Evolutionary conservation across 305 asterid genomes (phyloP).

Genomic region (Rubia balearica): DNA sequence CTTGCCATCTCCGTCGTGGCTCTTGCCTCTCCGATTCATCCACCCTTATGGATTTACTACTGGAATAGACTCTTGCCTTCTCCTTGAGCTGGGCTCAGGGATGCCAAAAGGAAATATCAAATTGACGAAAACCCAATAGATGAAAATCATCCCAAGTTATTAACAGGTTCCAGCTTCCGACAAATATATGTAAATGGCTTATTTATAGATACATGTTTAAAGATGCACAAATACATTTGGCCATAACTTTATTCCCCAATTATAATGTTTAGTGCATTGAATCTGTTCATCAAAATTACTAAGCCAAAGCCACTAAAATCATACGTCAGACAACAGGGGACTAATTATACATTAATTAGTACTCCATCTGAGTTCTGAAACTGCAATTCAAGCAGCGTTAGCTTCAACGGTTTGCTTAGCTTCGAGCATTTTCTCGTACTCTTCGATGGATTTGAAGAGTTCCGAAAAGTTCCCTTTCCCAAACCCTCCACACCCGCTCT

Average conservation of each 20-base stretch:
- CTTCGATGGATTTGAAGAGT: conserved; percentile 85
- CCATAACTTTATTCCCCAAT: background rate
- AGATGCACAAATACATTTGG: background rate
- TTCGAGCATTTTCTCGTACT: conserved; percentile 85
- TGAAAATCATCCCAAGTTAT: too few species aligned
- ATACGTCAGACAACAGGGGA: too few species aligned
- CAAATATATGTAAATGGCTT: background rate
- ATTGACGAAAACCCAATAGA: too few species aligned
- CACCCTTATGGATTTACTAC: too few species aligned
- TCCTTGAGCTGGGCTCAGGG: too few species aligned
- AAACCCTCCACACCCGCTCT: conserved; percentile 95
- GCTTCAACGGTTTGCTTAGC: conserved; percentile 38
- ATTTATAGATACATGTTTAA: background rate
- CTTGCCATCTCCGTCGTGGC: too few species aligned
- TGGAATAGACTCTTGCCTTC: too few species aligned
- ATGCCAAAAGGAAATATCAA: too few species aligned
- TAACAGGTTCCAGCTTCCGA: too few species aligned
- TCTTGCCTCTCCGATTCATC: too few species aligned
- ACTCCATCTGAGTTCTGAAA: background rate
- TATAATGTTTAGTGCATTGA: background rate
- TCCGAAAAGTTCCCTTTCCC: conserved; percentile 94
- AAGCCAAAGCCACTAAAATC: background rate
- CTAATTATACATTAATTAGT: too few species aligned
- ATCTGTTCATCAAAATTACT: background rate
- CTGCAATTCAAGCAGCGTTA: conserved; percentile 18